Percentiles rank a stretch among this genome's conserved stretches.
These are phyloP conservation scores for Ensete ventricosum DNA, from an alignment of 176 grass and related monocot species.

Conservation along the genomic window DNA sequence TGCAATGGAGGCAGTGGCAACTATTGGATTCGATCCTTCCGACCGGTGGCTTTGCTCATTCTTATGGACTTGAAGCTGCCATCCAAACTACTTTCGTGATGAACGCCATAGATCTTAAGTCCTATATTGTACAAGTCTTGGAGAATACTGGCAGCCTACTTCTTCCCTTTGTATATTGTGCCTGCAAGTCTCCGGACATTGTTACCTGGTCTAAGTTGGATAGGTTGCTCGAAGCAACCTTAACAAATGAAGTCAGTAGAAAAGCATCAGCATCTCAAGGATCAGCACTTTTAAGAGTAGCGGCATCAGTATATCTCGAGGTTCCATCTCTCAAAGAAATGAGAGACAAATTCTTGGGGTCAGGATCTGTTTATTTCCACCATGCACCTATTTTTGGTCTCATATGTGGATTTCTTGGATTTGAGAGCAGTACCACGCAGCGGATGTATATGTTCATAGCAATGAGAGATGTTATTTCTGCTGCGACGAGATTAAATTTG, in stretches of 20 bases:
- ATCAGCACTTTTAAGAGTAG: conserved; percentile 56
- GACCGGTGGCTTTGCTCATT: conserved; percentile 75
- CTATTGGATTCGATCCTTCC: conserved; percentile 82
- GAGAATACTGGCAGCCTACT: conserved; percentile 68
- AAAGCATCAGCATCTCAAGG: conserved; percentile 64
- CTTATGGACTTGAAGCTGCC: conserved; percentile 67
- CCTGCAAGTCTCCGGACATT: conserved; percentile 38
- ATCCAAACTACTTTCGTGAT: conserved; percentile 55
- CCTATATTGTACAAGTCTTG: conserved; percentile 52
- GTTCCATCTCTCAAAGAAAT: conserved; percentile 44
- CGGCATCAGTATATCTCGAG: conserved; percentile 55
- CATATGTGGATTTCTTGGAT: conserved; percentile 59
- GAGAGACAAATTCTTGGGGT: conserved; percentile 36
- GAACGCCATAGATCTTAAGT: conserved; percentile 38
- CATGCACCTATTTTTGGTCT: conserved; percentile 68
- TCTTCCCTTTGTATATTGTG: conserved; percentile 54
- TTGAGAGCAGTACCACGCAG: conserved; percentile 37
- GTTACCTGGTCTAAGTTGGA: conserved; percentile 44
- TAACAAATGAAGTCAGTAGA: conserved; percentile 75
- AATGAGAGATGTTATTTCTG: conserved; percentile 80
- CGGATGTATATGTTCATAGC: conserved; percentile 63
- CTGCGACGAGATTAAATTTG: conserved; percentile 75
- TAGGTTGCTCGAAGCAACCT: conserved; percentile 57
- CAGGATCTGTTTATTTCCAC: conserved; percentile 43
- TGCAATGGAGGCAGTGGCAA: conserved; percentile 80